These are phyloP conservation scores for Rhizopogon rudus DNA, from an alignment of 768 basidiomycete genomes.

Conservation along the genomic window DNA sequence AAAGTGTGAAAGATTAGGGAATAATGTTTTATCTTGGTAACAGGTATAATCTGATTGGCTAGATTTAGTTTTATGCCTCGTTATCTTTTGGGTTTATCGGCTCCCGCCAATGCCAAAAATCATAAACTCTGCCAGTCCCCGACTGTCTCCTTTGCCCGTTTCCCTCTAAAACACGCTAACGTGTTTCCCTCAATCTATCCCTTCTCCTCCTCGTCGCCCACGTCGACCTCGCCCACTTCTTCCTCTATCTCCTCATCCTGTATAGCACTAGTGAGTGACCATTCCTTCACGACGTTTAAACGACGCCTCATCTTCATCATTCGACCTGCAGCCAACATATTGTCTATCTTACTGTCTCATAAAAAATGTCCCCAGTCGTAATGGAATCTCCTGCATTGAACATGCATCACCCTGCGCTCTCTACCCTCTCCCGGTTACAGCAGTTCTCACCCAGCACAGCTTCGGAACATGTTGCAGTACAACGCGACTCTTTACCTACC, in stretches of 20 bases:
- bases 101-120: conserved; percentile 30
- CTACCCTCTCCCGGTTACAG: conserved; percentile 43
- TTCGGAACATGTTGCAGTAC: conserved; percentile 10
- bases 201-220: background rate
- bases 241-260: background rate
- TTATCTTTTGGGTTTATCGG: conserved; percentile 36
- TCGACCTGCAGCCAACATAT: conserved; percentile 7
- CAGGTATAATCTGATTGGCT: conserved; percentile 30
- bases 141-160: conserved; percentile 19
- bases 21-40: conserved; percentile 20
- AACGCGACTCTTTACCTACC: conserved; percentile 6
- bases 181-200: background rate
- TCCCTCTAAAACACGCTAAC: conserved; percentile 14
- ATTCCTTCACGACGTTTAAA: background rate
- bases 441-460: conserved; percentile 33
- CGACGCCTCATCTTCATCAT: background rate
- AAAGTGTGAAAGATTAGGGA: background rate
- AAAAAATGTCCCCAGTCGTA: conserved; percentile 52
- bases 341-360: conserved; percentile 24
- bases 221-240: background rate
- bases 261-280: background rate
- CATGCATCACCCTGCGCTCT: conserved; percentile 41
- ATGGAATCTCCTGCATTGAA: conserved; percentile 49
- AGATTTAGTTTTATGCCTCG: conserved; percentile 23
- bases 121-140: conserved; percentile 24